phyloP scores from a whole-genome alignment of 805 yeast genomes.

The Tetrapisispora fleetii region DNA sequence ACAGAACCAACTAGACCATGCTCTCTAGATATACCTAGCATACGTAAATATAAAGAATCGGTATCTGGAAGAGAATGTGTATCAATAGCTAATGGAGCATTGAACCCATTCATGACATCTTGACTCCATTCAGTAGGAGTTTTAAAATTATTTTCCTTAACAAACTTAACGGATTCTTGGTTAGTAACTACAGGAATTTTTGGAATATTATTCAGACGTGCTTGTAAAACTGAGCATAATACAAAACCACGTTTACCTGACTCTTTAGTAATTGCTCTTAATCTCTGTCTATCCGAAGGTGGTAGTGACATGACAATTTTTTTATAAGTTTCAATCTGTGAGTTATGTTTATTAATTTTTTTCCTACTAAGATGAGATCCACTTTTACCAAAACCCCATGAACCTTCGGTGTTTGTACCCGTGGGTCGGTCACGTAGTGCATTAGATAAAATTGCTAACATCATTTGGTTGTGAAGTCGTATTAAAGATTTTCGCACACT shows the following conservation, averaged over 20 bases:
- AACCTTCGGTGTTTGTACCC: slow-evolving; percentile 54
- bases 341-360: slow-evolving; percentile 37
- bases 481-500: slow-evolving; percentile 12
- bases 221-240: slow-evolving; percentile 56
- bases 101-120: slow-evolving; percentile 78
- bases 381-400: slow-evolving; percentile 41
- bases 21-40: slow-evolving; percentile 79
- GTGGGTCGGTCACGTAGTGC: slow-evolving; percentile 69
- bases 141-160: slow-evolving; percentile 25
- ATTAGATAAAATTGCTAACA: slow-evolving; percentile 76
- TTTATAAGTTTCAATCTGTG: slow-evolving; percentile 74
- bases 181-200: slow-evolving; percentile 61
- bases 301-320: slow-evolving; percentile 82
- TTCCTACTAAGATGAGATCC: slow-evolving; percentile 38
- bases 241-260: slow-evolving; percentile 69
- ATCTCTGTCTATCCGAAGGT: slow-evolving; percentile 71
- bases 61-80: slow-evolving; percentile 74
- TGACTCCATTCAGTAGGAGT: slow-evolving; percentile 76
- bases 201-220: slow-evolving; percentile 53
- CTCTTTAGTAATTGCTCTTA: slow-evolving; percentile 74
- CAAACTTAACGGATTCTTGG: slow-evolving; percentile 26
- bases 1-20: slow-evolving; percentile 78
- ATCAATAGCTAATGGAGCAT: slow-evolving; percentile 71
- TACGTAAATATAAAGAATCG: slow-evolving; percentile 53
- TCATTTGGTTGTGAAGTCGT: slow-evolving; percentile 66